Base-by-base conservation (phyloP, 2,329 filamentous ascomycete genomes). In the Aureobasidium pullulans region DNA sequence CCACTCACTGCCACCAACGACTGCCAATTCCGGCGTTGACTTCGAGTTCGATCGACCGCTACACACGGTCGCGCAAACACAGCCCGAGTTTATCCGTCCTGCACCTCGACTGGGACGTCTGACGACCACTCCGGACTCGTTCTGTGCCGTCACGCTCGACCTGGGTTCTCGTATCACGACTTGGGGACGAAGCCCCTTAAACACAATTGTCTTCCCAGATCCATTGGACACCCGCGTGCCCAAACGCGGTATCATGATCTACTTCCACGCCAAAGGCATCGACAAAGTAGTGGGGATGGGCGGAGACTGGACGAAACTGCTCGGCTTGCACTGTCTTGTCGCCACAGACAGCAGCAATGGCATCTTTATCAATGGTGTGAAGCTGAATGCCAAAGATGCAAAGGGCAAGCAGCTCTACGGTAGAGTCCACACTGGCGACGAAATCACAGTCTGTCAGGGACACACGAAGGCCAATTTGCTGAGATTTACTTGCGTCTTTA, bases 281-380 rank as follows among this genome's bases (percentile, higher is more conserved):
- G 86, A 89, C 60, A 78, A 78, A 54, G 76, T 77, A 37, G 81
- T 72, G 9, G 69, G 72, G 46, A 64, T 70, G 53, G 73, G 81
- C 54, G 83, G 81, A 68, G 78, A 81, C 60, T 85, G 79, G 76
- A 78, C 75, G 9, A 73, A 72, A 15, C 66, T 83, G 1, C 72
- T 73, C 1, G 80, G 83, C 11, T 76, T 86, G 1, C 86, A 86
- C 66, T 80, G 83, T 4, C 87, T 91, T 62, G 85, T 96, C 53
- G 87, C 87, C 1, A 95, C 90, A 3, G 90, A 91, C 66, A 87
- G 89, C 4, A 87, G 85, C 6, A 78, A 79, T 31, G 89, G 90
- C 19, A 89, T 96, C 62, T 81, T 77, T 64, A 79, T 97, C 68
- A 96, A 96, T 67, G 85, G 83, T 31, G 79, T 83, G n/a, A 77